Evolutionary conservation across 1,139 yeast genomes (phyloP), one percentile per base, ranked within the genome.

Genomic region (Diutina siamensis): DNA sequence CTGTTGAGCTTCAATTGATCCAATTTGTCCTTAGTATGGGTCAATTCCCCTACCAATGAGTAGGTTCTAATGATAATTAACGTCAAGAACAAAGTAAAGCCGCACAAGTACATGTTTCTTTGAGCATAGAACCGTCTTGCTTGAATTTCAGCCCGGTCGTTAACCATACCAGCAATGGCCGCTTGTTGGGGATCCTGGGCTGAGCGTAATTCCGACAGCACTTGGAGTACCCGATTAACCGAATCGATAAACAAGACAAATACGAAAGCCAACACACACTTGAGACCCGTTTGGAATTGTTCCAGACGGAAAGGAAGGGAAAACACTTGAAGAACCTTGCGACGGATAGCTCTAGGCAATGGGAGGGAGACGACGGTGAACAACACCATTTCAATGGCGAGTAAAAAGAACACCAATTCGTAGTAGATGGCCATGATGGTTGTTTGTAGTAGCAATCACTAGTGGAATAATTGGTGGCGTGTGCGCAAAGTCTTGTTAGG

Each of bases 21-120:
- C 59, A 85, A 72, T 51, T 74, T 74, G 55, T 76, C 80, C 61
- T 76, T 76, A 44, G 78, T 69, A 40, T 63, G 61, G 51, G 87
- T 66, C 63, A 87, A 72, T 56, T 85, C 94, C 46, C 80, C 80
- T 32, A 87, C 95, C 59, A 89, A 71, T 3, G 78, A 70, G 60
- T 84, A 87, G n/a, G 96, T 88, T 65, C 97, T 77, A 57, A 83
- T 80, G 55, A 89, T 78, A 49, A 88, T 83, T 57, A 88, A 72
- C 1, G 96, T 85, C 59, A 92, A 71, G 62, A 94, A 94, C 62
- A 94, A 73, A 2, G 97, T 88, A 65, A 89, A 88, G 1, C 99
- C 99, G 56, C 97, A 87, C 49, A 94, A 74, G 58, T 94, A 94
- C 84, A 89, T 81, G 70, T 94, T 94, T 67, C 99, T 80, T 68